Evolutionary conservation across 2,329 filamentous ascomycete genomes (phyloP).

Genomic region (Aspergillus sp.): DNA sequence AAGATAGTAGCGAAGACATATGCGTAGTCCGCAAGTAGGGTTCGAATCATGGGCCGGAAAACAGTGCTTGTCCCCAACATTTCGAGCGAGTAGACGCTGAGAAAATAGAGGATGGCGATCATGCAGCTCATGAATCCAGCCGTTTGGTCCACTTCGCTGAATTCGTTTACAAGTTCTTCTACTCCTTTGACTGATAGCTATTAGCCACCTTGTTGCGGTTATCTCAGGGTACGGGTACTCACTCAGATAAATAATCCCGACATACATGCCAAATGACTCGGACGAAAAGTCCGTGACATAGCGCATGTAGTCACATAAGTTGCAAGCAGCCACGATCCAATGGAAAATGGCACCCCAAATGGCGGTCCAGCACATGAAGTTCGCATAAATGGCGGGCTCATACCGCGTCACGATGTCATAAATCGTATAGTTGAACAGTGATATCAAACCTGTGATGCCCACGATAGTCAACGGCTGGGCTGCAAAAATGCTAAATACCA

Average conservation of each 20-base stretch:
- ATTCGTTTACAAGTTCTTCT: constrained; percentile 49
- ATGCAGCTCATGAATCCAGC: constrained; percentile 46
- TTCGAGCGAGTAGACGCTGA: constrained; percentile 46
- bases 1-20: constrained; percentile 56
- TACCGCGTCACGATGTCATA: constrained; percentile 50
- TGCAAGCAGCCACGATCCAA: constrained; percentile 48
- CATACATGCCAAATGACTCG: constrained; percentile 49
- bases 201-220: not conserved
- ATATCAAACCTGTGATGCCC: constrained; percentile 51
- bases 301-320: constrained; percentile 52
- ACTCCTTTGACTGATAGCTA: constrained; percentile 46
- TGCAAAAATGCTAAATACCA: constrained; percentile 48
- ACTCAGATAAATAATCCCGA: constrained; percentile 51
- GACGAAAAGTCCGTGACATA: constrained; percentile 53
- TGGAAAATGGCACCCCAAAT: constrained; percentile 55
- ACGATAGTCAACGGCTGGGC: constrained; percentile 53
- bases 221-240: constrained; percentile 17
- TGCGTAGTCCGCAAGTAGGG: constrained; percentile 47
- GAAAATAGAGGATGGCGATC: constrained; percentile 48
- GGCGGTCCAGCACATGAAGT: constrained; percentile 51
- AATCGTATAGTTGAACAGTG: constrained; percentile 54
- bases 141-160: constrained; percentile 32
- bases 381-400: constrained; percentile 45
- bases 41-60: constrained; percentile 40
- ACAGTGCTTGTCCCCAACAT: constrained; percentile 44